Evolutionary conservation across 257 asterid genomes (phyloP).

Genomic region (Solanum stenotomum): DNA sequence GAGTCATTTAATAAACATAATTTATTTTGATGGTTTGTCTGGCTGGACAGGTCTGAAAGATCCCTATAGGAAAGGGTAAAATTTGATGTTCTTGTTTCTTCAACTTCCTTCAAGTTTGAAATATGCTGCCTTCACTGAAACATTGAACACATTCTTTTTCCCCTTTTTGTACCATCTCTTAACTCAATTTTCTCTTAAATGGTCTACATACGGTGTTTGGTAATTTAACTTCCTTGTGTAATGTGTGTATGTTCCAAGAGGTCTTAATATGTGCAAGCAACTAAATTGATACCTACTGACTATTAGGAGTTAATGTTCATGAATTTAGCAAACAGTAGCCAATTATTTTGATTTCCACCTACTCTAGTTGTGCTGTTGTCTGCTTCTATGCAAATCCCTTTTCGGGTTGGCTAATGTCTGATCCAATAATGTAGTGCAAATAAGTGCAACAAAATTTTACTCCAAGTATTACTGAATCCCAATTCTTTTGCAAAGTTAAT

Average conservation of each 20-base stretch:
- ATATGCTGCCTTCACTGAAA: not conserved
- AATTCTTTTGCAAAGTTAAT: not conserved
- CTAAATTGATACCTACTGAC: not conserved
- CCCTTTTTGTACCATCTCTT: not conserved
- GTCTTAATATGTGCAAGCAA: not conserved
- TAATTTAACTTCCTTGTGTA: not conserved
- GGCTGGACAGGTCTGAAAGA: not conserved
- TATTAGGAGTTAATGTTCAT: not conserved
- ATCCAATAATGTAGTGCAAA: not conserved
- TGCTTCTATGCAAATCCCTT: not conserved
- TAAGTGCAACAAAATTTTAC: not conserved
- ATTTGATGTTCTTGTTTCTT: not conserved
- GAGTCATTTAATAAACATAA: not conserved
- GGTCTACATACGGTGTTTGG: not conserved
- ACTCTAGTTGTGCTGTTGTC: not conserved
- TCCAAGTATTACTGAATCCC: not conserved
- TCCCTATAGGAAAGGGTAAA: not conserved
- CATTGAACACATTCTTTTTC: not conserved
- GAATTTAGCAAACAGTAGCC: not conserved
- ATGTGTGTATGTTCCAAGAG: not conserved
- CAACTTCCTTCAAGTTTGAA: not conserved
- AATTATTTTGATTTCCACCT: not conserved
- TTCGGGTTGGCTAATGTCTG: not conserved
- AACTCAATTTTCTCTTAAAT: not conserved
- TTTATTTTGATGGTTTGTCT: not conserved